Evolutionary conservation across 2,329 filamentous ascomycete genomes (phyloP), one percentile per base, ranked within the genome.

Genomic region (Talaromyces sp.): DNA sequence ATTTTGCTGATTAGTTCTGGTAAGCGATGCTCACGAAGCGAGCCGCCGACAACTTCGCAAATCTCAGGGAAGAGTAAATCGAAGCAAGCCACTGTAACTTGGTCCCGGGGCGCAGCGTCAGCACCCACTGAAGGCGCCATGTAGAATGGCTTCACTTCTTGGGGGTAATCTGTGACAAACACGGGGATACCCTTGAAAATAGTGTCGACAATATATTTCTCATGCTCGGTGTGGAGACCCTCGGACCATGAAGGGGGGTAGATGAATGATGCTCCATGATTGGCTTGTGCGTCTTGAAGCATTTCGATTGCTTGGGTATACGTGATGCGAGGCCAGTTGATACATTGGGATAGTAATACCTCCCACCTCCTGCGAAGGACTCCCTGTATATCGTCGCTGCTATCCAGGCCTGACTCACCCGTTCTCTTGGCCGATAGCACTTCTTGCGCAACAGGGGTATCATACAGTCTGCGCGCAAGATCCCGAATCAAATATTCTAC

Each of bases 81-180:
- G 75, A 97, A 97, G 79, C 92, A 96, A 66, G 93, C 91, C 13
- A 92, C 92, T 4, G 92, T 96, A 58, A 77, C 72, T 39, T 70
- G 66, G 13, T 43, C 60, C 49, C 69, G 56, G 4, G 13, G 33
- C 6, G 37, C 27, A 27, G 33, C 27, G 10, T 24, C 47, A 19
- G 22, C 59, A 43, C 31, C 37, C 22, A 71, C 65, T 1, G 85
- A 86, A 16, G 87, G 86, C 2, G 86, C 78, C 90, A 93, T 93
- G 78, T 93, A 99, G 79, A 98, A 99, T 11, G 94, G 92, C 79
- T 99, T 99, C 75, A 95, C 88, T 57, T 84, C 82, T 69, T 87
- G 87, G n/a, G 95, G 95, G 74, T 97, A 99, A 76, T 97, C 85
- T 14, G 93, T 98, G 69, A 99, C 88, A 75, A 98, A 98, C 52